Conservation (phyloP, 495 filamentous ascomycete genomes). For the Talaromyces thailandensis region DNA sequence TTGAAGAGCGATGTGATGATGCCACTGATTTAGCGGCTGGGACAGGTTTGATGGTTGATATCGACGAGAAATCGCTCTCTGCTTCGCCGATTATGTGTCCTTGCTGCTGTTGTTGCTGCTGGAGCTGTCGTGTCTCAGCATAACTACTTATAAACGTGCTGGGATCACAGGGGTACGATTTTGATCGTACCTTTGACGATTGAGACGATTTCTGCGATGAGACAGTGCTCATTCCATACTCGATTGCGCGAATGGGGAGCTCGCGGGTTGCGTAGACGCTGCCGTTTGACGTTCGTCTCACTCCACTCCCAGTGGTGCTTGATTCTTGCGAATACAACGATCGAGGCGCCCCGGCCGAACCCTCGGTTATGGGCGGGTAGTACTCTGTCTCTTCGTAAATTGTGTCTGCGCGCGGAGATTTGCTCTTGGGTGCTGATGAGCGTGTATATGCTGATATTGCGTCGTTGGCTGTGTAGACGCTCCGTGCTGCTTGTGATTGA, state of each 20-base stretch:
- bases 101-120: constrained; percentile 13
- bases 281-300: constrained; percentile 28
- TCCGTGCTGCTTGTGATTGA: constrained; percentile 9
- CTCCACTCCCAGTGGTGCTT: neutral
- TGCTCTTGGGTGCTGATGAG: constrained; percentile 30
- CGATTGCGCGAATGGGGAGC: constrained; percentile 31
- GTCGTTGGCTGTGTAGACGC: constrained; percentile 24
- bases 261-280: constrained; percentile 28
- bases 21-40: constrained; percentile 12
- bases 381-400: constrained; percentile 35
- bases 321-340: constrained; percentile 20
- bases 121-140: constrained; percentile 26
- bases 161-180: constrained; percentile 22
- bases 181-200: constrained; percentile 15
- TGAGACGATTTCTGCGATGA: neutral
- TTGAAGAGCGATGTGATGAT: neutral
- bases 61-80: constrained; percentile 27
- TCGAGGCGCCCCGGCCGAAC: neutral
- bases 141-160: constrained; percentile 35
- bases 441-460: constrained; percentile 22
- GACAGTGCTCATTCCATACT: constrained; percentile 17
- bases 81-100: constrained; percentile 14
- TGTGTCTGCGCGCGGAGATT: constrained; percentile 33
- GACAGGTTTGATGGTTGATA: constrained; percentile 33
- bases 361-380: constrained; percentile 12